These are phyloP conservation scores for Aureobasidium melanogenum DNA, from an alignment of 2,329 filamentous ascomycete species.

Conservation along the genomic window DNA sequence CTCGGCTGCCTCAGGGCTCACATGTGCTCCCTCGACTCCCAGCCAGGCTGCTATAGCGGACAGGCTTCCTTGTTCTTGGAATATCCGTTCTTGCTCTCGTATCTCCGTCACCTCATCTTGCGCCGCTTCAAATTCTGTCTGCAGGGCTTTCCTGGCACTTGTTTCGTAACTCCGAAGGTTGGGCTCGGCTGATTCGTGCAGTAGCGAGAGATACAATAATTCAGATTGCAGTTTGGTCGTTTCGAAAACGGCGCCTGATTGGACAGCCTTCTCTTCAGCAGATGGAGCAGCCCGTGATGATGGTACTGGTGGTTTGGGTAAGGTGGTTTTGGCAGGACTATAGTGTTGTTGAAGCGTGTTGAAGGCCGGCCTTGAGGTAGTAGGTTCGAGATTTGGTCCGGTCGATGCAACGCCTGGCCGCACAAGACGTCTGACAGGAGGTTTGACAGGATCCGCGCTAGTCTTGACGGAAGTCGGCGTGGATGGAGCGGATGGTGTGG, in stretches of 20 bases:
- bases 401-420: background rate
- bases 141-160: constrained; percentile 38
- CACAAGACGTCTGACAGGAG: background rate
- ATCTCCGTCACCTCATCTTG: constrained; percentile 20
- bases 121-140: constrained; percentile 28
- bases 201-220: constrained; percentile 55
- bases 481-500: background rate
- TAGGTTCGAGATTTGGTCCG: background rate
- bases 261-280: constrained; percentile 53
- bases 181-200: constrained; percentile 47
- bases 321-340: constrained; percentile 52
- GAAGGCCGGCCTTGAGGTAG: constrained; percentile 43
- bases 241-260: constrained; percentile 36
- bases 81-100: background rate
- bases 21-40: constrained; percentile 38
- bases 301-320: constrained; percentile 51
- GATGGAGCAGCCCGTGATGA: constrained; percentile 45
- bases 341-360: constrained; percentile 59
- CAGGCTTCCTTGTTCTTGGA: constrained; percentile 42
- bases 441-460: background rate
- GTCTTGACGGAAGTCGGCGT: background rate
- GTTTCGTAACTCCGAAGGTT: constrained; percentile 45
- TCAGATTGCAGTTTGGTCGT: constrained; percentile 44
- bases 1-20: background rate
- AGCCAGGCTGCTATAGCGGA: constrained; percentile 46